Evolutionary conservation across 345 rosid genomes (phyloP).

Genomic region (Hibiscus syriacus): DNA sequence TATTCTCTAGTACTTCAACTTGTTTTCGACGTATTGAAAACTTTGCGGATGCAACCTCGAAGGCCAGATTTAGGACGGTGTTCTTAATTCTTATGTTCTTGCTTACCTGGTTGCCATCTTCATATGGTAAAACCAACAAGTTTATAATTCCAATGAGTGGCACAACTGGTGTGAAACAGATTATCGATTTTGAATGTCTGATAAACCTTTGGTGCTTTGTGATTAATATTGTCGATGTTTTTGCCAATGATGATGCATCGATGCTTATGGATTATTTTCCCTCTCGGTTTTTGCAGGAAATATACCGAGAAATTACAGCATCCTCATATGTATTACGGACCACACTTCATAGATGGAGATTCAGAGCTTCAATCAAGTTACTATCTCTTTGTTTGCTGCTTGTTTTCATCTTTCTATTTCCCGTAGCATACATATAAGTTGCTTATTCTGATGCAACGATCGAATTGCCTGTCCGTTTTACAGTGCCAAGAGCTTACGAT

Average conservation of each 20-base stretch:
- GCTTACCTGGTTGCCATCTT: background rate
- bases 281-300: constrained; percentile 31
- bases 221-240: background rate
- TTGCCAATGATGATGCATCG: background rate
- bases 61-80: background rate
- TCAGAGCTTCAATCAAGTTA: constrained; percentile 53
- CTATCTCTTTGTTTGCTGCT: constrained; percentile 1
- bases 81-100: background rate
- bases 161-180: background rate
- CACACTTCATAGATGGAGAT: constrained; percentile 49
- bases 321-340: constrained; percentile 26
- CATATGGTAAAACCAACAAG: background rate
- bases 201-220: background rate
- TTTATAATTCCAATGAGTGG: background rate
- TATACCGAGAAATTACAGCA: constrained; percentile 49
- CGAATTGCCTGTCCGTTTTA: background rate
- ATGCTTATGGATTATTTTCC: background rate
- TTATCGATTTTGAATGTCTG: background rate
- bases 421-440: background rate
- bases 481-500: constrained; percentile 42
- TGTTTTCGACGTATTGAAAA: background rate
- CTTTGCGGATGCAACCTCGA: background rate
- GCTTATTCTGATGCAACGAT: background rate
- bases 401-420: background rate
- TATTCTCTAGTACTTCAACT: background rate